These are phyloP conservation scores for Xylaria sp. DNA, from an alignment of 2,329 filamentous ascomycete species.

Conservation along the genomic window DNA sequence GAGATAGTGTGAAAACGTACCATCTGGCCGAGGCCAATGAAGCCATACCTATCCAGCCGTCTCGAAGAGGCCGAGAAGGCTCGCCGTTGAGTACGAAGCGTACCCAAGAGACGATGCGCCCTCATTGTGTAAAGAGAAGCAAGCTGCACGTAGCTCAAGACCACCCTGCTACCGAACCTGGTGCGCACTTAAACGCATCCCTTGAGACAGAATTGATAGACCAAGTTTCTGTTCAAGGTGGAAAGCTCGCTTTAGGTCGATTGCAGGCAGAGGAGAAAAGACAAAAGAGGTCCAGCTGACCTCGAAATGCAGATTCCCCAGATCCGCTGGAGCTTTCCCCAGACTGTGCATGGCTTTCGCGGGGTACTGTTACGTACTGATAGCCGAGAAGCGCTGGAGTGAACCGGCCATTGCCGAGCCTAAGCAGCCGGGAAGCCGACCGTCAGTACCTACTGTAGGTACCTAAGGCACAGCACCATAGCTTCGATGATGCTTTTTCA, in stretches of 20 bases:
- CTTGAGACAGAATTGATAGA: slow-evolving; percentile 6
- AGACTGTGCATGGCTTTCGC: slow-evolving; percentile 28
- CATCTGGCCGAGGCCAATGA: slow-evolving; percentile 71
- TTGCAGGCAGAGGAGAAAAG: not conserved
- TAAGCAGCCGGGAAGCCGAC: slow-evolving; percentile 30
- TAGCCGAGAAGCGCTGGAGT: slow-evolving; percentile 16
- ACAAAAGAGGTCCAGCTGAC: not conserved
- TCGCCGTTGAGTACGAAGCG: slow-evolving; percentile 55
- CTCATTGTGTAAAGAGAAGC: slow-evolving; percentile 58
- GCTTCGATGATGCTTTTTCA: not conserved
- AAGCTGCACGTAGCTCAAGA: slow-evolving; percentile 44
- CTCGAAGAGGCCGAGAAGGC: slow-evolving; percentile 62
- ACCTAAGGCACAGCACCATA: too few relatives aligned
- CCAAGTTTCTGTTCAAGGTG: not conserved
- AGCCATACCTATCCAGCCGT: slow-evolving; percentile 65
- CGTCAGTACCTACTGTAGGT: not conserved
- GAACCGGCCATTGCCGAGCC: slow-evolving; percentile 45
- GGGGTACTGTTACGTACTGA: slow-evolving; percentile 39
- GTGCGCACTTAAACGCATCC: slow-evolving; percentile 10
- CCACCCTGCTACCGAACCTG: slow-evolving; percentile 18
- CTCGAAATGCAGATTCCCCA: slow-evolving; percentile 15
- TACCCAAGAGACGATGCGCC: slow-evolving; percentile 52
- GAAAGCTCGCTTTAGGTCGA: slow-evolving; percentile 1
- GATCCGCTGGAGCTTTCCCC: slow-evolving; percentile 16
- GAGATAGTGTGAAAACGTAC: slow-evolving; percentile 53